A percentile compares a stretch with the other conserved stretches of the same genome.
These are phyloP conservation scores for Meyerozyma elateridarum DNA, from an alignment of 1,139 yeast species.

Conservation along the genomic window DNA sequence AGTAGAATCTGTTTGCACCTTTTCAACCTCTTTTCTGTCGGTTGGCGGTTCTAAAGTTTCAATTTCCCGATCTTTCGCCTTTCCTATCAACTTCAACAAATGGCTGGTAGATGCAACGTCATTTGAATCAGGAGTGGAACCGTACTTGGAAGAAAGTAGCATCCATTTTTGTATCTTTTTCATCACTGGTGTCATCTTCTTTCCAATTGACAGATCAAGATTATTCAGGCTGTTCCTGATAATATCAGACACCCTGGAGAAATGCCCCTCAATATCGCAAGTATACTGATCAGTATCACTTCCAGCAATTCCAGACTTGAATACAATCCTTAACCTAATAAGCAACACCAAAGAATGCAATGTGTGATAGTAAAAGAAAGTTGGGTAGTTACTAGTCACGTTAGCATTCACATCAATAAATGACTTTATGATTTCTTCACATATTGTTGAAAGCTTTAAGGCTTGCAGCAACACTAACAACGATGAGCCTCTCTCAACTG, in stretches of 20 bases:
- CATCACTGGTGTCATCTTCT: constrained; percentile 39
- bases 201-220: constrained; percentile 33
- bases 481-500: constrained; percentile 4
- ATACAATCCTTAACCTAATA: constrained; percentile 39
- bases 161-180: constrained; percentile 46
- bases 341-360: constrained; percentile 49
- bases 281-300: no score
- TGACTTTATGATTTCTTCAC: constrained; percentile 41
- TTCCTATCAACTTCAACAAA: constrained; percentile 39
- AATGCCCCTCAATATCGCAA: constrained; percentile 36
- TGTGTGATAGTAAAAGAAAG: constrained; percentile 52
- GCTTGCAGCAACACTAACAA: constrained; percentile 29
- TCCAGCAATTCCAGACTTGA: constrained; percentile 37
- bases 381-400: constrained; percentile 41
- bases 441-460: constrained; percentile 34
- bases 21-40: constrained; percentile 7
- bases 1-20: neutral
- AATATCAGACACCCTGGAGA: constrained; percentile 23
- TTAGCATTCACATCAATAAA: constrained; percentile 36
- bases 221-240: constrained; percentile 21
- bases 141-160: constrained; percentile 31
- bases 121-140: constrained; percentile 5
- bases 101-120: constrained; percentile 9
- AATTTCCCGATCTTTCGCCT: constrained; percentile 44
- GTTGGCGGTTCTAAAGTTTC: constrained; percentile 39